Conservation (phyloP, 345 rosid species). For the Aquilaria malaccensis region DNA sequence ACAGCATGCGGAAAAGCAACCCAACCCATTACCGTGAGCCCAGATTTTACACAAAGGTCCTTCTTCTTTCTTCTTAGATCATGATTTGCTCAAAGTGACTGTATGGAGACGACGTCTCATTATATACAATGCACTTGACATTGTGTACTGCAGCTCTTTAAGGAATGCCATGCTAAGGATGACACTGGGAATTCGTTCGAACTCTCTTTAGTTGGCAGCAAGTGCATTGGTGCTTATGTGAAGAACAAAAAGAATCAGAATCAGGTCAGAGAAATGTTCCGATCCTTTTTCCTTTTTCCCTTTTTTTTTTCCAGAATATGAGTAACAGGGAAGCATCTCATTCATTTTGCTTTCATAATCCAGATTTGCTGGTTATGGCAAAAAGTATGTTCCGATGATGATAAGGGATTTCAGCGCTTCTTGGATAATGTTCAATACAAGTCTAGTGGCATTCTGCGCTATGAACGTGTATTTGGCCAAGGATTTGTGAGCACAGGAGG, state of each 20-base stretch:
- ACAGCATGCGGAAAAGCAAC: conserved; percentile 63
- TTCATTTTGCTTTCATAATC: conserved; percentile 12
- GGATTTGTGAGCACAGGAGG: conserved; percentile 99
- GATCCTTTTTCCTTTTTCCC: not conserved
- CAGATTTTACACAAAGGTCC: conserved; percentile 84
- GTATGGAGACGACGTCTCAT: not conserved
- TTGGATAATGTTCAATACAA: conserved; percentile 93
- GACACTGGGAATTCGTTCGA: conserved; percentile 59
- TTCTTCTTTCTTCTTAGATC: conserved; percentile 6
- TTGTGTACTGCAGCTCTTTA: conserved; percentile 54
- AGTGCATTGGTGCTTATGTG: conserved; percentile 97
- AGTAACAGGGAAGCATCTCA: conserved; percentile 10
- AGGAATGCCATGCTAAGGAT: conserved; percentile 56
- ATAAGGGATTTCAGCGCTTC: conserved; percentile 91
- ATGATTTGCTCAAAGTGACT: not conserved
- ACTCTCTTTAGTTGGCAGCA: conserved; percentile 77
- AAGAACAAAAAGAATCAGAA: conserved; percentile 89
- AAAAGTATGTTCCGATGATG: conserved; percentile 67
- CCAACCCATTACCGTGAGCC: conserved; percentile 99
- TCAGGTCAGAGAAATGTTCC: conserved; percentile 48
- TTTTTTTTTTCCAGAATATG: not conserved
- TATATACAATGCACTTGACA: not conserved
- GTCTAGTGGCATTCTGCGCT: conserved; percentile 72
- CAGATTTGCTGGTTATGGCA: conserved; percentile 99
- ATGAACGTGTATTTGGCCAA: conserved; percentile 87